Conservation (phyloP, 495 filamentous ascomycete genomes). For the Gamarada debralockiae region DNA sequence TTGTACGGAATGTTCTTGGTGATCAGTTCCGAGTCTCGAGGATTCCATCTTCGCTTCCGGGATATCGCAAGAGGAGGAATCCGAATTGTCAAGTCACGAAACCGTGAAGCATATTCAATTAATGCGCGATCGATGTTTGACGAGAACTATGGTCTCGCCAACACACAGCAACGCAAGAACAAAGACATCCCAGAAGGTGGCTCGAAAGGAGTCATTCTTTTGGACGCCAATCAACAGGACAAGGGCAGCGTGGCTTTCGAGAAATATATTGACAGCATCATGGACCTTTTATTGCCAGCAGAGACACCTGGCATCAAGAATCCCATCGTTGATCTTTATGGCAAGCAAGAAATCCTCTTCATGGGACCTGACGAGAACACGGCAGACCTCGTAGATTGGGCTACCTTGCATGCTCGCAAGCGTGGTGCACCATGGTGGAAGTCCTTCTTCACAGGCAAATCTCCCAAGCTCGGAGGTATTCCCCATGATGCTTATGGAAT, state of each 20-base stretch:
- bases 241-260: slow-evolving; percentile 89
- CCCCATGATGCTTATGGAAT: slow-evolving; percentile 96
- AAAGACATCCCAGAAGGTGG: slow-evolving; percentile 99
- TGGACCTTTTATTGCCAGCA: slow-evolving; percentile 88
- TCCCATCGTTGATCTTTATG: slow-evolving; percentile 91
- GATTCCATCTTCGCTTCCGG: slow-evolving; percentile 95
- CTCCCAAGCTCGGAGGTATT: slow-evolving; percentile 90
- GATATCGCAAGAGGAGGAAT: slow-evolving; percentile 97
- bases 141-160: slow-evolving; percentile 97
- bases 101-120: slow-evolving; percentile 90
- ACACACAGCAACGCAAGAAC: slow-evolving; percentile 99
- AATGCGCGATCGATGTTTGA: slow-evolving; percentile 95
- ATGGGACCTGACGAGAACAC: slow-evolving; percentile 99
- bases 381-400: slow-evolving; percentile 95
- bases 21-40: slow-evolving; percentile 92
- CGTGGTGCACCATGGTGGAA: slow-evolving; percentile 98
- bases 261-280: slow-evolving; percentile 98
- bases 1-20: slow-evolving; percentile 98
- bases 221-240: slow-evolving; percentile 91
- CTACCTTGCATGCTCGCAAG: slow-evolving; percentile 84
- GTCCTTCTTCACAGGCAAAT: slow-evolving; percentile 99
- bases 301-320: slow-evolving; percentile 97
- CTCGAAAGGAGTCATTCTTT: slow-evolving; percentile 94
- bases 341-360: slow-evolving; percentile 93
- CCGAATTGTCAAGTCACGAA: slow-evolving; percentile 95